These are phyloP conservation scores for Fraxinus cuspidata DNA, from an alignment of 257 asterid species.

Conservation along the genomic window DNA sequence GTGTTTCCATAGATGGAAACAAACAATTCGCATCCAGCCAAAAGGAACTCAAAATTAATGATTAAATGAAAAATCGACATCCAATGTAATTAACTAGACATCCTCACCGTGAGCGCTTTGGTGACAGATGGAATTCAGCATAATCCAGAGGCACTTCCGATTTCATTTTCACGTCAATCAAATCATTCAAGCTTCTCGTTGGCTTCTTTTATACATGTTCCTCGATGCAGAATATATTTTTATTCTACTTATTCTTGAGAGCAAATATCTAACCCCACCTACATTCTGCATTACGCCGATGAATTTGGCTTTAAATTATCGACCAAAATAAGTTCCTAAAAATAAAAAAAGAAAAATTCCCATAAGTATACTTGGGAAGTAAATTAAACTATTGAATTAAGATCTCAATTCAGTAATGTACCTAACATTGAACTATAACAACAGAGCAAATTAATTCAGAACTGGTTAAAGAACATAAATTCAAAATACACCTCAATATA, in stretches of 20 bases:
- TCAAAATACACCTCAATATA: neutral
- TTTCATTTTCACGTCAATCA: constrained; percentile 52
- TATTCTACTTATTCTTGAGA: neutral
- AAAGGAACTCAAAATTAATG: constrained; percentile 18
- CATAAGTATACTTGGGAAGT: neutral
- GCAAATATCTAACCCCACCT: neutral
- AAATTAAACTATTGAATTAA: constrained; percentile 12
- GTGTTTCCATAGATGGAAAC: constrained; percentile 69
- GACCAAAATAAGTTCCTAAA: neutral
- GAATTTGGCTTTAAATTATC: no score
- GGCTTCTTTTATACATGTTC: constrained; percentile 35
- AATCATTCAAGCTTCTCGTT: constrained; percentile 22
- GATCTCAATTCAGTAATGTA: constrained; percentile 22
- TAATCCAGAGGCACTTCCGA: constrained; percentile 72
- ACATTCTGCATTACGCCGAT: neutral
- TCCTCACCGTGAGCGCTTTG: constrained; percentile 74
- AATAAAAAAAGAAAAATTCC: neutral
- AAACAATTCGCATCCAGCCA: constrained; percentile 77
- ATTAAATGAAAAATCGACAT: constrained; percentile 11
- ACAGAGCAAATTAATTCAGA: constrained; percentile 39
- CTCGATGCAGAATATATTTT: constrained; percentile 19
- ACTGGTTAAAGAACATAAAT: constrained; percentile 38
- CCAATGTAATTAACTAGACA: constrained; percentile 6
- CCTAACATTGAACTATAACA: constrained; percentile 4
- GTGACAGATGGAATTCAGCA: constrained; percentile 85